These are phyloP conservation scores for Pisolithus thermaeus DNA, from an alignment of 1,284 basidiomycete genomes.

Conservation along the genomic window DNA sequence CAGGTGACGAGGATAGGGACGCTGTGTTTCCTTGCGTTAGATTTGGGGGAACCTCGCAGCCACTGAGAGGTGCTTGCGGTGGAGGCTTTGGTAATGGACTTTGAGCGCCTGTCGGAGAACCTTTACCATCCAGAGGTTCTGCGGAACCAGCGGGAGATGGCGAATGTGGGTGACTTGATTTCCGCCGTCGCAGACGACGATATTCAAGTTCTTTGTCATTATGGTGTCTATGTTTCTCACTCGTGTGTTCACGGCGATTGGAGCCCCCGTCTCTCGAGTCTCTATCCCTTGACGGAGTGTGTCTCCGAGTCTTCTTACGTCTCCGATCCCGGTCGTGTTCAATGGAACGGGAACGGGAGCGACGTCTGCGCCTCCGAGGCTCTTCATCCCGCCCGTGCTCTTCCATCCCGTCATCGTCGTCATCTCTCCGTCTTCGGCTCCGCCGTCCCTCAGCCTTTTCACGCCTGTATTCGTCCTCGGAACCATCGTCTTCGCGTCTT, in stretches of 20 bases:
- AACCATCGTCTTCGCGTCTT: slow-evolving; percentile 14
- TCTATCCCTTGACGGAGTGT: slow-evolving; percentile 11
- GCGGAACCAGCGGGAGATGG: slow-evolving; percentile 5
- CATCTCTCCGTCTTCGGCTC: background rate
- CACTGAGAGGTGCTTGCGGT: slow-evolving; percentile 8
- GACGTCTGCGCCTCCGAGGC: slow-evolving; percentile 20
- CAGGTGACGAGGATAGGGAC: slow-evolving; percentile 23
- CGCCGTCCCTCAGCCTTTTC: no score
- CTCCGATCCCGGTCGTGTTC: slow-evolving; percentile 12
- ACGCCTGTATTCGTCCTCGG: background rate
- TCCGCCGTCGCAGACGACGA: slow-evolving; percentile 17
- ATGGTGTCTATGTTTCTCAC: slow-evolving; percentile 18
- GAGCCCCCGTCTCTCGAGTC: slow-evolving; percentile 4
- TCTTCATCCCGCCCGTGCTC: slow-evolving; percentile 1
- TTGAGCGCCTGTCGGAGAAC: slow-evolving; percentile 6
- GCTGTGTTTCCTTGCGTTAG: slow-evolving; percentile 19
- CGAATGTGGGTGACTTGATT: slow-evolving; percentile 12
- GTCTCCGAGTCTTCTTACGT: slow-evolving; percentile 12
- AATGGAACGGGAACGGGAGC: slow-evolving; percentile 26
- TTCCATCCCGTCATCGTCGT: no score
- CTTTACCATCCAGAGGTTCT: background rate
- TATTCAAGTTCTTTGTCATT: slow-evolving; percentile 17
- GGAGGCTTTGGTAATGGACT: slow-evolving; percentile 12
- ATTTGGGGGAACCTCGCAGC: slow-evolving; percentile 5
- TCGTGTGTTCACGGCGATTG: slow-evolving; percentile 14